Conservation (phyloP, 129 eudicot species). For the Sambucus nigra region DNA sequence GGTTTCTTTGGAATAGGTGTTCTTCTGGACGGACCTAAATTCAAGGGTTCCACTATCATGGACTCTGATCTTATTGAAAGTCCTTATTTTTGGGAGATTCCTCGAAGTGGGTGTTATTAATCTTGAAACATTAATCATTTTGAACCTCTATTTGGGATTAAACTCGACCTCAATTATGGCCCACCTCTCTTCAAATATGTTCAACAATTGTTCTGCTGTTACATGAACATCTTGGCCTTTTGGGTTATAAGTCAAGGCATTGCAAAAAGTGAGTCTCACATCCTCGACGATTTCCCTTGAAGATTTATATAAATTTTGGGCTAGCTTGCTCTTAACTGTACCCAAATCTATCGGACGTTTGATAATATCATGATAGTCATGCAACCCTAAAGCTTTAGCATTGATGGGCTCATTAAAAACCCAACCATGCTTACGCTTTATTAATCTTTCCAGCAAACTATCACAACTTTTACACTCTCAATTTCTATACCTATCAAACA, state of each 20-base stretch:
- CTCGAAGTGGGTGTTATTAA: conserved; percentile 63
- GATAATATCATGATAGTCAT: conserved; percentile 73
- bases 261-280: conserved; percentile 74
- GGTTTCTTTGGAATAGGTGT: conserved; percentile 83
- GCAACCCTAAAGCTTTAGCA: conserved; percentile 55
- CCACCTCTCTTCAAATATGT: conserved; percentile 80
- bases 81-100: conserved; percentile 20
- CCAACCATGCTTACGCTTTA: conserved; percentile 91
- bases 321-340: conserved; percentile 58
- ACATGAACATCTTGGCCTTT: conserved; percentile 86
- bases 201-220: conserved; percentile 59
- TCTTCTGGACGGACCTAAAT: conserved; percentile 29
- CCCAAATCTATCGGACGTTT: conserved; percentile 96
- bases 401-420: conserved; percentile 87
- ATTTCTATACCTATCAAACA: conserved; percentile 37
- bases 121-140: conserved; percentile 41
- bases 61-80: conserved; percentile 38
- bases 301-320: conserved; percentile 68
- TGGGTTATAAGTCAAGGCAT: conserved; percentile 91
- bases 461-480: conserved; percentile 51
- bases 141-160: conserved; percentile 44
- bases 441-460: conserved; percentile 62
- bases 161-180: conserved; percentile 50
- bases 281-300: conserved; percentile 83
- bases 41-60: conserved; percentile 32